These are phyloP conservation scores for Metarhizium rileyi DNA, from an alignment of 2,329 filamentous ascomycete genomes.

Conservation along the genomic window DNA sequence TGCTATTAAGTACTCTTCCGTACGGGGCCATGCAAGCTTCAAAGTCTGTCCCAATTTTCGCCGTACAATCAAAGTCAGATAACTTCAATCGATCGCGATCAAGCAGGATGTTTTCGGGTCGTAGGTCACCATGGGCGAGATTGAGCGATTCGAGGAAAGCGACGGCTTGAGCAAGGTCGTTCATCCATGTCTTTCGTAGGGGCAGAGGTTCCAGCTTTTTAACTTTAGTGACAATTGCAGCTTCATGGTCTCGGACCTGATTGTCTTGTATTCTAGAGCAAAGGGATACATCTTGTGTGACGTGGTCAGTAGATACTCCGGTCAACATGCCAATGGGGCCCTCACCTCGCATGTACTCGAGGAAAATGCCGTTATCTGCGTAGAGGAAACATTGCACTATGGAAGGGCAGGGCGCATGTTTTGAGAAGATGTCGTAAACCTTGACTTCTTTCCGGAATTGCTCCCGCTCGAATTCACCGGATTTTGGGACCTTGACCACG, in stretches of 20 bases:
- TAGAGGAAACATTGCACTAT: not conserved
- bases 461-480: not conserved
- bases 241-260: not conserved
- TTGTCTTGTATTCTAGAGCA: conserved; percentile 1
- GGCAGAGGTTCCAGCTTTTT: not conserved
- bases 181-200: not conserved
- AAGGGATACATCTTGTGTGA: not conserved
- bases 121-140: not conserved
- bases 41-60: not conserved
- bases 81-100: not conserved
- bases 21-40: conserved; percentile 1
- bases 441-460: conserved; percentile 1
- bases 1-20: not conserved
- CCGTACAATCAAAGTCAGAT: not conserved
- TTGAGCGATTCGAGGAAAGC: not conserved
- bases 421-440: not conserved
- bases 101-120: conserved; percentile 1
- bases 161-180: not conserved
- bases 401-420: not conserved
- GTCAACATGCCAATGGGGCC: not conserved
- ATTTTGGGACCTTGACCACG: conserved; percentile 1
- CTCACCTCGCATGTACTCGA: conserved; percentile 1
- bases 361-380: not conserved
- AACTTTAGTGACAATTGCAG: not conserved
- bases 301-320: not conserved